Conservation (phyloP, 2,329 filamentous ascomycete genomes). For the Phaeomoniella chlamydospora region DNA sequence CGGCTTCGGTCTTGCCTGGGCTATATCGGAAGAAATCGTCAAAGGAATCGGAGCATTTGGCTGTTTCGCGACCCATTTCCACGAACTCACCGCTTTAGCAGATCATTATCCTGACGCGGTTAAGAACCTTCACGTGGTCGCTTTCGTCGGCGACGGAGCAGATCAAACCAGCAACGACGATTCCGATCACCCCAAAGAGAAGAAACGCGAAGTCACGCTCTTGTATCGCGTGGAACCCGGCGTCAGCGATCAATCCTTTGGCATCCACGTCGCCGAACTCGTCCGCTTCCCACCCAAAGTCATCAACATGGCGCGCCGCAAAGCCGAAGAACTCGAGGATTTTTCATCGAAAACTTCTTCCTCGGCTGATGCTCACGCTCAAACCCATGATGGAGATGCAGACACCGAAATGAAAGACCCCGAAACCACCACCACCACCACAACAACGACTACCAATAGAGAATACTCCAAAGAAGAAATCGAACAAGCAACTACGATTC, state of each 20-base stretch:
- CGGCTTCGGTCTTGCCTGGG: constrained; percentile 97
- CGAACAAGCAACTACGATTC: constrained; percentile 68
- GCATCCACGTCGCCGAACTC: constrained; percentile 94
- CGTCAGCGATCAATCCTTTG: constrained; percentile 93
- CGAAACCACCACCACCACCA: constrained; percentile 13
- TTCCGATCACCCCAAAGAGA: constrained; percentile 24
- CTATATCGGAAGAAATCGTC: constrained; percentile 94
- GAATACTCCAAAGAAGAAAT: constrained; percentile 72
- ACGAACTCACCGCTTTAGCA: constrained; percentile 83
- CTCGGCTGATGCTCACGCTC: too few species aligned
- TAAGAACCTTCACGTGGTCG: constrained; percentile 86
- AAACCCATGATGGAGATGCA: constrained; percentile 53
- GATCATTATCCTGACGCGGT: constrained; percentile 72
- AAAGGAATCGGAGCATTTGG: constrained; percentile 88
- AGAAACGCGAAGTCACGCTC: constrained; percentile 73
- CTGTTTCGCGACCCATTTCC: constrained; percentile 96
- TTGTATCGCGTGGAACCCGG: constrained; percentile 94
- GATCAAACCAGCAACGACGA: constrained; percentile 29
- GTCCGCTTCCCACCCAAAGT: constrained; percentile 96
- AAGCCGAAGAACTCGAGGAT: constrained; percentile 95
- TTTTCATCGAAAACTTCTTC: constrained; percentile 48
- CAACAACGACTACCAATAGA: constrained; percentile 24
- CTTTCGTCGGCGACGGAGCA: constrained; percentile 44
- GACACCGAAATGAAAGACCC: constrained; percentile 5
- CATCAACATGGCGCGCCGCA: constrained; percentile 96